phyloP scores from a whole-genome alignment of 2,329 filamentous ascomycete species.

The Ambrosiella xylebori region DNA sequence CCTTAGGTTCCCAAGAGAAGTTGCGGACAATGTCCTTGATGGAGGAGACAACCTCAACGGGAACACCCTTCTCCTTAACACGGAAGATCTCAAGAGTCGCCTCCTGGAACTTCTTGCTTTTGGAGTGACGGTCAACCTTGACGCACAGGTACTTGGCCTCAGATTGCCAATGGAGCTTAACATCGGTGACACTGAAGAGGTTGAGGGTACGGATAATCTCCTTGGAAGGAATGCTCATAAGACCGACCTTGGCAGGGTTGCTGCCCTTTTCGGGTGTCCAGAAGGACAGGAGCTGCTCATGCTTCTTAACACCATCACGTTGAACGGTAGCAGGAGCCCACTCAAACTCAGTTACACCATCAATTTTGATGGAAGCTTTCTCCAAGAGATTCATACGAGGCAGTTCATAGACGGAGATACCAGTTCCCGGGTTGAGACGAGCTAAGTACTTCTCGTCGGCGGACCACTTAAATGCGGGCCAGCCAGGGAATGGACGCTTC shows the following conservation, averaged over 20 bases:
- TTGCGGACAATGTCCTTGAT: conserved; percentile 99
- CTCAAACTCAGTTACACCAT: conserved; percentile 93
- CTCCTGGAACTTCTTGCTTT: conserved; percentile 94
- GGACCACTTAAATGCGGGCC: conserved; percentile 99
- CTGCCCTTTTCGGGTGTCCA: conserved; percentile 97
- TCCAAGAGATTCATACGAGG: conserved; percentile 79
- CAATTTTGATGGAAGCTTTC: conserved; percentile 87
- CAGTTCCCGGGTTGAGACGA: conserved; percentile 69
- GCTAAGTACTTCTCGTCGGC: conserved; percentile 94
- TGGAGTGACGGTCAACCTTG: conserved; percentile 96
- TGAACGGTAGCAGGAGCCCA: conserved; percentile 77
- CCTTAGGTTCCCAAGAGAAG: conserved; percentile 98
- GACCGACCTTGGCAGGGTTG: conserved; percentile 89
- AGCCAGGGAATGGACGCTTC: conserved; percentile 65
- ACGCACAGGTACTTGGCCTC: conserved; percentile 88
- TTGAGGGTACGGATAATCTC: conserved; percentile 88
- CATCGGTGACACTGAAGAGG: conserved; percentile 93
- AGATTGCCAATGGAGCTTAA: conserved; percentile 97
- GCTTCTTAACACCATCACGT: conserved; percentile 71
- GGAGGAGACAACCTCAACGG: conserved; percentile 91
- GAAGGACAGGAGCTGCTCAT: conserved; percentile 94
- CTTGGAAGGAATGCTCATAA: conserved; percentile 94
- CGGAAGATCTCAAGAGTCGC: conserved; percentile 98
- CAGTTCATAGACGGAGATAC: conserved; percentile 80
- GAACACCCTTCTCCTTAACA: conserved; percentile 90